Percentiles rank a stretch among this genome's conserved stretches.
These are phyloP conservation scores for Dianthus caryophyllus DNA, from an alignment of 148 eudicot genomes.

Conservation along the genomic window DNA sequence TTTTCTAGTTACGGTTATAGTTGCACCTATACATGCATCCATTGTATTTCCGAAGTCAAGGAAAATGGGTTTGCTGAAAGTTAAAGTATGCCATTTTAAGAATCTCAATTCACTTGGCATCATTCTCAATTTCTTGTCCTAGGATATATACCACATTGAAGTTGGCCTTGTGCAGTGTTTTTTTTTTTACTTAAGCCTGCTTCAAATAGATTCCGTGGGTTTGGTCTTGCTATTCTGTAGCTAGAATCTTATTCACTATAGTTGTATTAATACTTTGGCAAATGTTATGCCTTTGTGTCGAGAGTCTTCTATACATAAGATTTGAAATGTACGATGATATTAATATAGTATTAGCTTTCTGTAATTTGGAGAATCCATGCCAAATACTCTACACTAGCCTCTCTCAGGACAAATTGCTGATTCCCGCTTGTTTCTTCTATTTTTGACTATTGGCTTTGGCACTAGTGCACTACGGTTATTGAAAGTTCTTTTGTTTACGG, in stretches of 20 bases:
- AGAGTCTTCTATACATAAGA: not conserved
- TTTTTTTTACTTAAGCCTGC: not conserved
- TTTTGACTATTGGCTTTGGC: not conserved
- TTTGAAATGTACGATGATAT: not conserved
- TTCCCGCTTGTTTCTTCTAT: not conserved
- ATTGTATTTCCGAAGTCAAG: no score
- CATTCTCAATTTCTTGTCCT: not conserved
- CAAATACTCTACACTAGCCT: not conserved
- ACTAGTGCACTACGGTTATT: not conserved
- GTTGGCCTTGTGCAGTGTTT: not conserved
- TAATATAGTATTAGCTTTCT: slow-evolving; percentile 4
- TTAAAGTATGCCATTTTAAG: no score
- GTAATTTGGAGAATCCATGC: not conserved
- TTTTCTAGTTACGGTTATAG: no score
- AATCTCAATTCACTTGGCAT: not conserved
- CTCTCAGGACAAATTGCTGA: not conserved
- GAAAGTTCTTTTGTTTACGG: not conserved
- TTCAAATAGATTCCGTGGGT: not conserved
- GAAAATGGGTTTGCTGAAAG: no score
- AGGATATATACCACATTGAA: not conserved
- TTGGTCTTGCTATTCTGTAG: not conserved
- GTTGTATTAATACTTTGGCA: not conserved
- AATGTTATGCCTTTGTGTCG: not conserved
- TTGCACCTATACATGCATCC: no score
- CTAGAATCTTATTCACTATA: not conserved